Conservation (phyloP, 2,329 filamentous ascomycete genomes). For the Phialophora expanda region DNA sequence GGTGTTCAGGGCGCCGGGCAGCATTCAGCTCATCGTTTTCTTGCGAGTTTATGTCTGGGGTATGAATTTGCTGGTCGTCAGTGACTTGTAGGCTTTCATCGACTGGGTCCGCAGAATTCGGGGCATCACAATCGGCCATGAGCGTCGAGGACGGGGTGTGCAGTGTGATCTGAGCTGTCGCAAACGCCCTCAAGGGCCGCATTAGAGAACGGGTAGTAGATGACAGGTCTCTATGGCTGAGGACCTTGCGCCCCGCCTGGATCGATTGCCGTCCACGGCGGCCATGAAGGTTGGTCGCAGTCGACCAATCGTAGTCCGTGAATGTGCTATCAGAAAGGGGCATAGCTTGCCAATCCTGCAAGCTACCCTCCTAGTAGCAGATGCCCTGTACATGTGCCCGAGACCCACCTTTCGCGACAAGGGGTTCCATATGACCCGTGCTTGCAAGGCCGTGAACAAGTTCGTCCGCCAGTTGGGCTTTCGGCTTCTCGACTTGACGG, state of each 20-base stretch:
- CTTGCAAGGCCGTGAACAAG: neutral
- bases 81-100: neutral
- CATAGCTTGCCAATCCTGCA: neutral
- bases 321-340: conserved; percentile 5
- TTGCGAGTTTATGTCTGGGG: neutral
- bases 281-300: neutral
- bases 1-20: neutral
- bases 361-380: neutral
- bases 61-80: neutral
- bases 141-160: neutral
- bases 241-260: neutral
- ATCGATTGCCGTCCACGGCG: neutral
- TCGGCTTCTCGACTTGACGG: no score
- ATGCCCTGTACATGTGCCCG: neutral
- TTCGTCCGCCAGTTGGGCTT: neutral
- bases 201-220: neutral
- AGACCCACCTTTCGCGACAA: neutral
- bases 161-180: neutral
- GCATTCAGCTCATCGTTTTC: neutral
- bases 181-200: neutral
- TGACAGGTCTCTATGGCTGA: neutral
- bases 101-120: neutral
- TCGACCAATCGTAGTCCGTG: neutral
- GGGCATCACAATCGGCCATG: neutral
- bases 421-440: neutral